Evolutionary conservation across 345 rosid species (phyloP), one percentile per base, ranked within the genome.

Genomic region (Cardamine chenopodiifolia): DNA sequence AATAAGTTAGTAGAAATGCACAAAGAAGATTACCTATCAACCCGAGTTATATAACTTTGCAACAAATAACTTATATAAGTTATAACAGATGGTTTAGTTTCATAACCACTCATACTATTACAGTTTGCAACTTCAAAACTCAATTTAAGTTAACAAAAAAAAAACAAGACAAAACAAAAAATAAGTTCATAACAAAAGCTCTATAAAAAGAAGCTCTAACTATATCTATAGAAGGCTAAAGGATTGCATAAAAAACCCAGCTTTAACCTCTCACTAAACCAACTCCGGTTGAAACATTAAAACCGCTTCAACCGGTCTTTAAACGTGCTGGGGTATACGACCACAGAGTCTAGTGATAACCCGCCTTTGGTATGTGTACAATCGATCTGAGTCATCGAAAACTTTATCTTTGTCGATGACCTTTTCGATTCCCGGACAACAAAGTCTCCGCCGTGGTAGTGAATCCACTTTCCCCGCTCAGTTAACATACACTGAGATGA

Each of bases 361-460:
- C 99, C 99, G 13, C 98, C 98, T 82, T 96, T 96, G 17, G 97
- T 92, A 76, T 96, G 99, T 2, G 99, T 96, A 81, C 99, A 96
- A 62, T 96, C 99, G n/a, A 96, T 96, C 81, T 96, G 99, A 22
- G 85, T 96, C 90, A 90, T 83, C 3, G 98, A 90, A 75, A 92
- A 88, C 53, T 86, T 92, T 2, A 96, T 83, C 84, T 79, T 88
- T 1, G 82, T 86, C 3, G 84, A 37, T 19, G 62, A 2, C 2
- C 54, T 82, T 42, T 47, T 67, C 7, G 85, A 26, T 50, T 79
- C 69, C 32, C 62, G 73, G 7, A 90, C 98, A 2, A 80, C 78
- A 37, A 96, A 92, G 56, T 96, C 96, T 20, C 98, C 99, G 0
- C 71, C 92, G 68, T 92, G 96, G 85, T 89, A 90, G 72, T 83